Evolutionary conservation across 1,284 basidiomycete genomes (phyloP).

Genomic region (Amylostereum areolatum): DNA sequence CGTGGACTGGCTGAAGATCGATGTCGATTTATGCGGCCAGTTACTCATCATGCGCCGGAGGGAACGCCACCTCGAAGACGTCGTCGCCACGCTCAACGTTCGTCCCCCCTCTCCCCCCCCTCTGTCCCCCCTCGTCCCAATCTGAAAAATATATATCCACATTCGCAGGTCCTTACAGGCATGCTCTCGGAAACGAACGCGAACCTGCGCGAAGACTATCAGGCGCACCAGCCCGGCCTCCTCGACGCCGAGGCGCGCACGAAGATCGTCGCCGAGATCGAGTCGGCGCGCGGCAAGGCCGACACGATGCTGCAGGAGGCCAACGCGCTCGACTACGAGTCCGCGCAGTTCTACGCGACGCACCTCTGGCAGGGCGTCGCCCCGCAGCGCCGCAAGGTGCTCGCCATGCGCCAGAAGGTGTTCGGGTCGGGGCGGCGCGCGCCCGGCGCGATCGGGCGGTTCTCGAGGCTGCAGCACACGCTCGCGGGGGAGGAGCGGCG

Average conservation of each 20-base stretch:
- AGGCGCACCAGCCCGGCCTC: conserved; percentile 41
- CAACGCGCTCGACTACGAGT: conserved; percentile 64
- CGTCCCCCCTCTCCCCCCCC: conserved; percentile 4
- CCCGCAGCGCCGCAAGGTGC: conserved; percentile 55
- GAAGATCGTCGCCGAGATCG: conserved; percentile 43
- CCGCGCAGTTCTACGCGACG: conserved; percentile 56
- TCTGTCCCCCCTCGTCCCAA: background rate
- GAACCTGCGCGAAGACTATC: conserved; percentile 49
- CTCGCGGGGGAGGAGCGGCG: conserved; percentile 53
- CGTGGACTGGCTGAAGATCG: conserved; percentile 62
- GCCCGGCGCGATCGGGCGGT: conserved; percentile 49
- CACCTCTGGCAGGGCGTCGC: conserved; percentile 63
- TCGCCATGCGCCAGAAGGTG: conserved; percentile 51
- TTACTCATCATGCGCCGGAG: conserved; percentile 61
- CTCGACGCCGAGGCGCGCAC: conserved; percentile 38
- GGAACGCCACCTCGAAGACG: conserved; percentile 47
- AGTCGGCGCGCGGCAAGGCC: conserved; percentile 39
- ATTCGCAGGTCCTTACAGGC: conserved; percentile 41
- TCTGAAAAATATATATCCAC: background rate
- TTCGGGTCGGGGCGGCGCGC: conserved; percentile 45
- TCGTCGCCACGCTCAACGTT: conserved; percentile 37
- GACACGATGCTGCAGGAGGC: conserved; percentile 56
- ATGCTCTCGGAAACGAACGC: conserved; percentile 49
- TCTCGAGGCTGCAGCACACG: conserved; percentile 63
- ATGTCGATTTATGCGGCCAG: conserved; percentile 73